Conservation (phyloP, 2,329 filamentous ascomycete genomes). For the Rugonectria rugulosa region DNA sequence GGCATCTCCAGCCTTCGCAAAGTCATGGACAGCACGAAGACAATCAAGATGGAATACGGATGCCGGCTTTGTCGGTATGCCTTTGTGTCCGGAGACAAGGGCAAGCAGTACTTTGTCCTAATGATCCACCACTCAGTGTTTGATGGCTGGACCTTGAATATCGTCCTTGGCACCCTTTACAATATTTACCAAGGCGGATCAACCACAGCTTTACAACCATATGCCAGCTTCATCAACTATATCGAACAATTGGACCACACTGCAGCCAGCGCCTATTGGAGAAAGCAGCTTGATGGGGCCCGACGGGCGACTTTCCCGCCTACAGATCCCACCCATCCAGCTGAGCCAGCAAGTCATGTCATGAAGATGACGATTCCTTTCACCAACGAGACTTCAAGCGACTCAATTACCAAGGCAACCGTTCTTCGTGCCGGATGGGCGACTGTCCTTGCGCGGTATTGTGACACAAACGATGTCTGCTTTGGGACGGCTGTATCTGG, state of each 20-base stretch:
- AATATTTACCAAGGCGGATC: not conserved
- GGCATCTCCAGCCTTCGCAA: too few relatives aligned
- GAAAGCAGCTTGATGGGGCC: constrained; percentile 26
- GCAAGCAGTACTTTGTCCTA: not conserved
- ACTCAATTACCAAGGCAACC: constrained; percentile 19
- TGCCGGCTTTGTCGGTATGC: not conserved
- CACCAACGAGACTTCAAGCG: not conserved
- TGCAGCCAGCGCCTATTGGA: not conserved
- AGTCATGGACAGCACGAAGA: not conserved
- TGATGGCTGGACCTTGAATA: not conserved
- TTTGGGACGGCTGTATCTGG: constrained; percentile 55
- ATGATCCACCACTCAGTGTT: not conserved
- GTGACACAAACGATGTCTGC: constrained; percentile 46
- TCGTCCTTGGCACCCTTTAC: not conserved
- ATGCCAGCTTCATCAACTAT: not conserved
- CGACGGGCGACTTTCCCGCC: constrained; percentile 48
- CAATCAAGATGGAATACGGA: not conserved
- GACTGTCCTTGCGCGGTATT: constrained; percentile 59
- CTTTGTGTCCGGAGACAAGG: not conserved
- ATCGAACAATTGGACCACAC: not conserved
- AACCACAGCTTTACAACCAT: not conserved
- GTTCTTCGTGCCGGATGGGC: constrained; percentile 53
- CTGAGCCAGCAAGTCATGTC: constrained; percentile 54
- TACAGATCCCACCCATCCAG: too few relatives aligned
- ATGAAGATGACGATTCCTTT: not conserved